These are phyloP conservation scores for Penicillium sp. DNA, from an alignment of 2,329 filamentous ascomycete genomes.

Conservation along the genomic window DNA sequence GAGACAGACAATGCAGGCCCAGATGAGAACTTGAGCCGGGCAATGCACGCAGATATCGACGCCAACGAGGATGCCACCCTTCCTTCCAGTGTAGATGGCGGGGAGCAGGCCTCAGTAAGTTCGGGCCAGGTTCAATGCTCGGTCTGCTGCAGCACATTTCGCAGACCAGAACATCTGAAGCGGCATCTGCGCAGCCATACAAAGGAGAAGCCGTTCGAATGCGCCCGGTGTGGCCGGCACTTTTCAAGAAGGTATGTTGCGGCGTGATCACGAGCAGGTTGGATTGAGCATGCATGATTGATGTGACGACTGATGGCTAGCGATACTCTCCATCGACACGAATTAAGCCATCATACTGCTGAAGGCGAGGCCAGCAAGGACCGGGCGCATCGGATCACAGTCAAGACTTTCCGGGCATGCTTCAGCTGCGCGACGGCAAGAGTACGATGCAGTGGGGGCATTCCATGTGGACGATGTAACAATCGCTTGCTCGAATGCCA, in stretches of 20 bases:
- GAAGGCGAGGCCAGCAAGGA: conserved; percentile 35
- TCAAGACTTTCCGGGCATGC: conserved; percentile 44
- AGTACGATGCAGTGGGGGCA: conserved; percentile 41
- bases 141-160: conserved; percentile 39
- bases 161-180: conserved; percentile 43
- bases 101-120: background rate
- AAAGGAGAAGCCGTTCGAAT: conserved; percentile 42
- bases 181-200: conserved; percentile 43
- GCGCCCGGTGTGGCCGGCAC: conserved; percentile 40
- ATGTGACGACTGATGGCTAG: conserved; percentile 16
- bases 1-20: conserved; percentile 25
- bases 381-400: conserved; percentile 40
- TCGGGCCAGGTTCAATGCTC: conserved; percentile 32
- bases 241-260: conserved; percentile 42
- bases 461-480: conserved; percentile 39
- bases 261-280: background rate
- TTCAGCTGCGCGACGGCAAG: conserved; percentile 41
- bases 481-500: conserved; percentile 38
- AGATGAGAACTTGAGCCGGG: conserved; percentile 23
- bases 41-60: conserved; percentile 1
- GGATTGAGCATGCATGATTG: background rate
- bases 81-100: background rate
- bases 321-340: conserved; percentile 43
- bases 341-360: conserved; percentile 39
- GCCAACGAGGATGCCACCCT: too few species aligned